phyloP scores from a whole-genome alignment of 805 yeast species.

The Monosporozyma siamensis region DNA sequence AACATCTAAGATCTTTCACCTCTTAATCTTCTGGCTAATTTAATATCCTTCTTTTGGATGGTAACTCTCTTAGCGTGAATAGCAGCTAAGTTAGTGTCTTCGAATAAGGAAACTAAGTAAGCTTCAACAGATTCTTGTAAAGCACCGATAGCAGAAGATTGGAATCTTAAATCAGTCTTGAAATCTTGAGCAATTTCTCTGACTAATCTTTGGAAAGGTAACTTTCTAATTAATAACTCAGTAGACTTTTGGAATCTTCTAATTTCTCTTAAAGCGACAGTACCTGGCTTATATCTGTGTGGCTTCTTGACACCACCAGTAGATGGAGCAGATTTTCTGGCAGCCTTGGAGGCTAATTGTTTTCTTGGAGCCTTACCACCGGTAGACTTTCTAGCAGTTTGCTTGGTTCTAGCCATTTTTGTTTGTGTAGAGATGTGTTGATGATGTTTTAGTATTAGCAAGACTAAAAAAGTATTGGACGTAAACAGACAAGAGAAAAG shows the following conservation, averaged over 20 bases:
- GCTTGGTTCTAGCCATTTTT: slow-evolving; percentile 82
- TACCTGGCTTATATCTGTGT: slow-evolving; percentile 96
- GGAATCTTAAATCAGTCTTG: slow-evolving; percentile 91
- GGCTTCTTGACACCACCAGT: slow-evolving; percentile 92
- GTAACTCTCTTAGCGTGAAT: slow-evolving; percentile 99
- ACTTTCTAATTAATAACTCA: slow-evolving; percentile 87
- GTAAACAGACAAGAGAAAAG: background rate
- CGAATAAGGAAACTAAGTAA: slow-evolving; percentile 89
- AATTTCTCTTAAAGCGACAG: slow-evolving; percentile 92
- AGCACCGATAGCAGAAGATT: slow-evolving; percentile 95
- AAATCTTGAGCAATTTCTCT: slow-evolving; percentile 93
- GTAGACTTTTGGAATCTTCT: slow-evolving; percentile 97
- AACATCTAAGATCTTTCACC: slow-evolving; percentile 58
- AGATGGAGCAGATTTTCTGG: slow-evolving; percentile 87
- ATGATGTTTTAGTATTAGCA: too few relatives aligned
- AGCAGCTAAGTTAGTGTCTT: slow-evolving; percentile 97
- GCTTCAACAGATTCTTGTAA: slow-evolving; percentile 98
- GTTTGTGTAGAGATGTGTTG: background rate
- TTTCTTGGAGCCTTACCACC: slow-evolving; percentile 97
- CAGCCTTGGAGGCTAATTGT: slow-evolving; percentile 86
- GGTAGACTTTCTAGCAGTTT: slow-evolving; percentile 89
- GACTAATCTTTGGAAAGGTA: slow-evolving; percentile 95
- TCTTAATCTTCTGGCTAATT: slow-evolving; percentile 94
- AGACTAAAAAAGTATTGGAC: too few relatives aligned
- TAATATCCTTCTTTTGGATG: slow-evolving; percentile 96